Percentiles rank a stretch among this genome's conserved stretches.
phyloP scores from a whole-genome alignment of 164 flowering plant genomes.

The Umbilicus rupestris region DNA sequence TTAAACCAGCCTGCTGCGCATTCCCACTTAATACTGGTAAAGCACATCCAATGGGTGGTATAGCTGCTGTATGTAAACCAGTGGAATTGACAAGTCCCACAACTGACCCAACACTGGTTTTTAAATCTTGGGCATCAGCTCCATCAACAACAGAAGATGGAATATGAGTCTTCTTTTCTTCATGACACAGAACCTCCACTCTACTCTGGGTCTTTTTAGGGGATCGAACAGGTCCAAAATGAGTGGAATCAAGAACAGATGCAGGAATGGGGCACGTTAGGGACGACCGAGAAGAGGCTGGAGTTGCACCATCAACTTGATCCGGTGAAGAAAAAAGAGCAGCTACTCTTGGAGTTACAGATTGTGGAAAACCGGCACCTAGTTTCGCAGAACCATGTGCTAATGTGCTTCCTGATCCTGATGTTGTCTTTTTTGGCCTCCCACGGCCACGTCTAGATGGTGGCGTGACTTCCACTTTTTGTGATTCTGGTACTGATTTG shows the following conservation, averaged over 20 bases:
- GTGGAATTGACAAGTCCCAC: neutral
- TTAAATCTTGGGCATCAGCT: neutral
- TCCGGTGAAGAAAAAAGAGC: neutral
- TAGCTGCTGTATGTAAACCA: neutral
- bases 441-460: slow-evolving; percentile 86
- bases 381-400: slow-evolving; percentile 16
- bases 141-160: no score
- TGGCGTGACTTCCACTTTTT: slow-evolving; percentile 33
- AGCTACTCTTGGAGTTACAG: neutral
- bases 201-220: no score
- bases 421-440: slow-evolving; percentile 62
- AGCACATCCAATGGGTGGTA: neutral
- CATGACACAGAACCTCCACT: no score
- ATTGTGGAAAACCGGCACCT: slow-evolving; percentile 19
- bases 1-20: slow-evolving; percentile 7
- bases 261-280: neutral
- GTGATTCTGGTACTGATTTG: slow-evolving; percentile 10
- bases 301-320: neutral
- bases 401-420: neutral
- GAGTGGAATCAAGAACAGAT: neutral
- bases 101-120: neutral
- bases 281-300: neutral
- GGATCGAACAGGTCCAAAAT: neutral
- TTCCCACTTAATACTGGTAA: neutral
- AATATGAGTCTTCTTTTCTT: no score